Evolutionary conservation across 2,329 filamentous ascomycete genomes (phyloP).

Genomic region (Beauveria bassiana): DNA sequence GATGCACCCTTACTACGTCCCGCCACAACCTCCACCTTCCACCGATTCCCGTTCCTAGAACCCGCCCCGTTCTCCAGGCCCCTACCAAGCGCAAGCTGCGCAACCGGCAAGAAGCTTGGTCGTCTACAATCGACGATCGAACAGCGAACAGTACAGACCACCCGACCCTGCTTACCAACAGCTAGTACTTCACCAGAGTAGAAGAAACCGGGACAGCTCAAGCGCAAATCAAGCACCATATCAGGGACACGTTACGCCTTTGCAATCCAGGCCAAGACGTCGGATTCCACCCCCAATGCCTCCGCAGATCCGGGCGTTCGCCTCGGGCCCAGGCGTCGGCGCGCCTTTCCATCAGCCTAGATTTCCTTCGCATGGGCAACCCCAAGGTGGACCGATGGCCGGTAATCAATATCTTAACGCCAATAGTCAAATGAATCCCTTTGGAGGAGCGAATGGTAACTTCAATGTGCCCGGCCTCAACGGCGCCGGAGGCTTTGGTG

Average conservation of each 20-base stretch:
- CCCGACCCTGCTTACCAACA: neutral
- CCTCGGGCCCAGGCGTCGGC: constrained; percentile 29
- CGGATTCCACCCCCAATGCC: constrained; percentile 22
- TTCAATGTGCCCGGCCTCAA: constrained; percentile 52
- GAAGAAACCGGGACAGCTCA: neutral
- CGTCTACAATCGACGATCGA: neutral
- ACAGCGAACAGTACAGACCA: neutral
- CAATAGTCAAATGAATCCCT: constrained; percentile 61
- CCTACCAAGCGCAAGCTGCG: neutral
- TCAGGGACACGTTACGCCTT: neutral
- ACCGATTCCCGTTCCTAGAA: neutral
- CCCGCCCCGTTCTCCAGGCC: neutral
- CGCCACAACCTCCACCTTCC: neutral
- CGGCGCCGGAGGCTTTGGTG: constrained; percentile 50
- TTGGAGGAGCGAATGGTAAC: constrained; percentile 47
- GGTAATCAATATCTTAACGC: constrained; percentile 66
- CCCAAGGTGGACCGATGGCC: constrained; percentile 46
- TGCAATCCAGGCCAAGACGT: no score
- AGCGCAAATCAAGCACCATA: neutral
- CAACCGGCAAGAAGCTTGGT: no score
- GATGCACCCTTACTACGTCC: constrained; percentile 2
- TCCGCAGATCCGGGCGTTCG: constrained; percentile 31
- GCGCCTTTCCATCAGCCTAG: constrained; percentile 38
- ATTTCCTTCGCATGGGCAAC: constrained; percentile 45
- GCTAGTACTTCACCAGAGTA: neutral